phyloP scores from a whole-genome alignment of 768 basidiomycete genomes.

The Amanita polypyramis region DNA sequence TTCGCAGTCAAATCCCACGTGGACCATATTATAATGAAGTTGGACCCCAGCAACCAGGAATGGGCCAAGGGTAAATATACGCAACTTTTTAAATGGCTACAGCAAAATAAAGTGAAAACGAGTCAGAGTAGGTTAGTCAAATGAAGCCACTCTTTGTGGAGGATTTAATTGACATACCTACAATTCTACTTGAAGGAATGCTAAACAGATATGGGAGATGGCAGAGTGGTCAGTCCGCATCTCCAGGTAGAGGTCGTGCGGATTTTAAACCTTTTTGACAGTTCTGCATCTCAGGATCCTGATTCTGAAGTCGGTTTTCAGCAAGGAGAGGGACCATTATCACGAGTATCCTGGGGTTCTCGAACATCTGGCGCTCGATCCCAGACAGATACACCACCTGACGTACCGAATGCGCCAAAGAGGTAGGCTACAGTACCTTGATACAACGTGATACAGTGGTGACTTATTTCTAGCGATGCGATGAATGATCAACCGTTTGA shows the following conservation, averaged over 20 bases:
- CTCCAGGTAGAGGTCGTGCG: background rate
- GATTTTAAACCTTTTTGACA: background rate
- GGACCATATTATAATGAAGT: background rate
- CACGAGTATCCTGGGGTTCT: background rate
- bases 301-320: background rate
- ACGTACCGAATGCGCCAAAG: background rate
- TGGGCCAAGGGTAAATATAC: background rate
- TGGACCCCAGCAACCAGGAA: background rate
- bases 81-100: background rate
- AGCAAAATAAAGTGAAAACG: background rate
- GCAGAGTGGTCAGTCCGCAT: slow-evolving; percentile 1
- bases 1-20: background rate
- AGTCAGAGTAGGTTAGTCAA: background rate
- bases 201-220: slow-evolving; percentile 3
- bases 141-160: background rate
- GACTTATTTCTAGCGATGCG: background rate
- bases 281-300: background rate
- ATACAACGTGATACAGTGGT: background rate
- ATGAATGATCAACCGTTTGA: background rate
- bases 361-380: background rate
- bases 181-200: background rate
- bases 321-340: background rate
- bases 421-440: background rate
- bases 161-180: background rate
- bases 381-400: background rate